Base-by-base conservation (phyloP, 768 basidiomycete genomes). In the Tephrocybe sp. region DNA sequence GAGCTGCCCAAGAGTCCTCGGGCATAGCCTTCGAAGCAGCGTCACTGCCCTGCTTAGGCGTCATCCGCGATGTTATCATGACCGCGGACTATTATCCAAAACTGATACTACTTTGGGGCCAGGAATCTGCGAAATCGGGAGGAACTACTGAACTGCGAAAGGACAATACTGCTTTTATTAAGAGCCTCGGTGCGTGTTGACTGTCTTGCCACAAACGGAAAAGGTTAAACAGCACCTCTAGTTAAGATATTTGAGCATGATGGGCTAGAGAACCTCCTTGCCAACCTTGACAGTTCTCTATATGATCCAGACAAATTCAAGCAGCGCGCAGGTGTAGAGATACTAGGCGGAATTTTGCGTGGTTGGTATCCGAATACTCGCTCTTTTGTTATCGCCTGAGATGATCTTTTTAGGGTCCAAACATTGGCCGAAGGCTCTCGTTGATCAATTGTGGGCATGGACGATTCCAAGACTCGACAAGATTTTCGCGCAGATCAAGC, bases 291-390 rank as follows among this genome's bases (percentile, higher is more conserved):
- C 35, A 71, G 79, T 11, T 61, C 90, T 23, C 68, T 90, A 35
- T 70, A 67, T 31, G 87, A 87, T 43, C 49, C 75, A 14, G 88
- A 92, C 60, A 87, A 89, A 53, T 92, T 86, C 72, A 91, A 92
- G 68, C 92, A 92, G 63, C 79, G 92, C 20, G 89, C 89, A 23
- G 84, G 85, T 20, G 75, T 72, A 36, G 77, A 79, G 60, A 63
- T 93, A 30, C 63, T 94, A 22, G 74, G 80, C 32, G 93, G 92
- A 17, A 60, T 92, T 42, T 68, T 90, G 49, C 79, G 92, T 55
- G 92, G 88, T 86, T 62, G 46, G 71, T 63, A 31, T 42, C 23
- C 14, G 50, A 16, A 3, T 30, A 32, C n/a, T 13, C 10, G 14
- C n/a, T 8, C 5, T 13, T 23, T 13, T 48, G 5, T 31, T 32